phyloP scores from a whole-genome alignment of 2,329 filamentous ascomycete species.

The Geoglossum cookeanum region DNA sequence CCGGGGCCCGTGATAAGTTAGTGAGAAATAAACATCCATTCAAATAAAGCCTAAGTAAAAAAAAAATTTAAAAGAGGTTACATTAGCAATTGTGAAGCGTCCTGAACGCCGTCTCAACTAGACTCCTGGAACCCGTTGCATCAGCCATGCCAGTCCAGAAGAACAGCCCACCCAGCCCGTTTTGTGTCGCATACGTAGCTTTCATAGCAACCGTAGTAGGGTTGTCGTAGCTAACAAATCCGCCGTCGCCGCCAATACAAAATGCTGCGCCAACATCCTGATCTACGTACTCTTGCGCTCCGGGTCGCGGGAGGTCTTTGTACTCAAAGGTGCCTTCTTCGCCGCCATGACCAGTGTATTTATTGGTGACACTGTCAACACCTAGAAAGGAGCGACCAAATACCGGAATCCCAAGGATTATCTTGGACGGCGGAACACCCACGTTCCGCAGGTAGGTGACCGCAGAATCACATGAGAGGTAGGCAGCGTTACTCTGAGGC shows the following conservation, averaged over 20 bases:
- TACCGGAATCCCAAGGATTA: slow-evolving; percentile 55
- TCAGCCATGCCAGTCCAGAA: slow-evolving; percentile 69
- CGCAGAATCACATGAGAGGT: slow-evolving; percentile 41
- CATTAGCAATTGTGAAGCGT: slow-evolving; percentile 23
- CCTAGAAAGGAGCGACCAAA: slow-evolving; percentile 60
- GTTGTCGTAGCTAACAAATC: slow-evolving; percentile 66
- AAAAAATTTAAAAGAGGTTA: background rate
- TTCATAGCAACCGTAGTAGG: slow-evolving; percentile 58
- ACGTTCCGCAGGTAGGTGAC: slow-evolving; percentile 45
- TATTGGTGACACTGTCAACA: slow-evolving; percentile 43
- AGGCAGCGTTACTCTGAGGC: slow-evolving; percentile 34
- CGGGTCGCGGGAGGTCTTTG: slow-evolving; percentile 41
- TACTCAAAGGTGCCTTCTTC: slow-evolving; percentile 58
- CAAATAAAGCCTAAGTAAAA: background rate
- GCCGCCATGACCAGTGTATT: slow-evolving; percentile 32
- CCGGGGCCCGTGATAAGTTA: background rate
- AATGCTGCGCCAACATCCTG: slow-evolving; percentile 48
- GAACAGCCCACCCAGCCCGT: slow-evolving; percentile 55
- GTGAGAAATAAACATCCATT: background rate
- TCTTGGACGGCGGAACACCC: slow-evolving; percentile 50
- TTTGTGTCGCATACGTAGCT: slow-evolving; percentile 51
- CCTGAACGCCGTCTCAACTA: slow-evolving; percentile 40
- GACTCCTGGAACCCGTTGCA: slow-evolving; percentile 32
- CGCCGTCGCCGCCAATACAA: slow-evolving; percentile 53
- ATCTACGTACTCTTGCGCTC: slow-evolving; percentile 48